phyloP scores from a whole-genome alignment of 179 eudicot genomes.

The Patellifolia procumbens region DNA sequence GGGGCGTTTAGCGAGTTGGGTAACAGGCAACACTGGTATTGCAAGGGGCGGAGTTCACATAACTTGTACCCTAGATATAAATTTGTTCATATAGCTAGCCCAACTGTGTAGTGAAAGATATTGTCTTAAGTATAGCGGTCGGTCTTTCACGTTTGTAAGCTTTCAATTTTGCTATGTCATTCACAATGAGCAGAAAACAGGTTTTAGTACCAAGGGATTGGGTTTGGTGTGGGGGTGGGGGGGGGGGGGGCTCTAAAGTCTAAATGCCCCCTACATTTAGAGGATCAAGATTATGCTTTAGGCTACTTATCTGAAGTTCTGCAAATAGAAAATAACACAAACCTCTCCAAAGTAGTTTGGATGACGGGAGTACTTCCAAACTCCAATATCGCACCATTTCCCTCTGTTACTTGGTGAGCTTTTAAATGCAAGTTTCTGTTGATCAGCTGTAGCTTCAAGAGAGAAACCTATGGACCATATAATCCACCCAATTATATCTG shows the following conservation, averaged over 20 bases:
- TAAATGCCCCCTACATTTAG: too few species aligned
- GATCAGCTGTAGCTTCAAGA: constrained; percentile 87
- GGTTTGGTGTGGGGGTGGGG: too few species aligned
- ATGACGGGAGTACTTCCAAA: constrained; percentile 93
- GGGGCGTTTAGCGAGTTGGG: too few species aligned
- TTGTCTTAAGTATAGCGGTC: background rate
- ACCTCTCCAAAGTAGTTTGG: constrained; percentile 99
- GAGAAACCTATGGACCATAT: constrained; percentile 77
- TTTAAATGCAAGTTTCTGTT: constrained; percentile 78
- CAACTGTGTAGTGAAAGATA: background rate
- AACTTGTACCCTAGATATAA: background rate
- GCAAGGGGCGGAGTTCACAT: background rate
- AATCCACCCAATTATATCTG: constrained; percentile 81
- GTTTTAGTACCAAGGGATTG: background rate
- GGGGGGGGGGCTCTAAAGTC: background rate
- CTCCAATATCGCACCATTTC: constrained; percentile 84
- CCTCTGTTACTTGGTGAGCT: constrained; percentile 78
- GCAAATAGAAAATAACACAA: constrained; percentile 10
- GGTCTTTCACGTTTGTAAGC: too few species aligned
- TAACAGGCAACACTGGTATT: too few species aligned
- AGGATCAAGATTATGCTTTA: background rate
- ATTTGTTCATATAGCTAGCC: background rate
- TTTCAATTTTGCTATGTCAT: background rate
- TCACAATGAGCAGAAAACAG: background rate
- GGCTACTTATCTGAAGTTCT: background rate